These are phyloP conservation scores for Talaromyces sp. DNA, from an alignment of 2,329 filamentous ascomycete species.

Conservation along the genomic window DNA sequence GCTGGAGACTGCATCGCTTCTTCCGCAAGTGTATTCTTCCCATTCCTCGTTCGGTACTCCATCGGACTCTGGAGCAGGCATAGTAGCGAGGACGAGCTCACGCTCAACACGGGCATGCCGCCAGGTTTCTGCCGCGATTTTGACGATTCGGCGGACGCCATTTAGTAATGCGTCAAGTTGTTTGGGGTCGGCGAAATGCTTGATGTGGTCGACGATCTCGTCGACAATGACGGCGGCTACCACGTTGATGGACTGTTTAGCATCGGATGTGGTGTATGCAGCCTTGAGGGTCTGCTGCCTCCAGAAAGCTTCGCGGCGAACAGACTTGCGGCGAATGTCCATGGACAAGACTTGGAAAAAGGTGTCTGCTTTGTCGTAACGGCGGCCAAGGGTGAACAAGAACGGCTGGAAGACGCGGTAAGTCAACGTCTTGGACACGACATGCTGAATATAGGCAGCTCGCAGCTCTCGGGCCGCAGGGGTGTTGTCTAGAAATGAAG, in stretches of 20 bases:
- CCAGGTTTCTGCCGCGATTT: slow-evolving; percentile 55
- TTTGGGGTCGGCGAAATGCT: slow-evolving; percentile 47
- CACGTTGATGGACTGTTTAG: slow-evolving; percentile 51
- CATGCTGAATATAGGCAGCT: slow-evolving; percentile 49
- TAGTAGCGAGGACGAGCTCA: slow-evolving; percentile 48
- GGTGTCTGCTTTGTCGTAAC: slow-evolving; percentile 51
- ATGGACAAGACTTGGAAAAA: slow-evolving; percentile 51
- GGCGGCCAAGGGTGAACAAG: slow-evolving; percentile 49
- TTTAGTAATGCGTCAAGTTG: slow-evolving; percentile 46
- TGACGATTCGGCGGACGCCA: slow-evolving; percentile 50
- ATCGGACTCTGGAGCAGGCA: slow-evolving; percentile 38
- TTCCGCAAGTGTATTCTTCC: slow-evolving; percentile 28
- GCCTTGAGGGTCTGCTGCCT: slow-evolving; percentile 53
- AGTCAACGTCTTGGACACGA: slow-evolving; percentile 52
- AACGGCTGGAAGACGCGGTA: slow-evolving; percentile 54
- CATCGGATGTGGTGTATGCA: slow-evolving; percentile 51
- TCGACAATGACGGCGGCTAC: slow-evolving; percentile 51
- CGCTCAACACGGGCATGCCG: slow-evolving; percentile 52
- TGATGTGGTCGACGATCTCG: slow-evolving; percentile 51
- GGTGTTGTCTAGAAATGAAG: slow-evolving; percentile 50
- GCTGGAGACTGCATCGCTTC: slow-evolving; percentile 8
- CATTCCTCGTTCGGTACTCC: slow-evolving; percentile 30
- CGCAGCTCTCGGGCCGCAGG: slow-evolving; percentile 47
- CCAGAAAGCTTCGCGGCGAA: slow-evolving; percentile 53
- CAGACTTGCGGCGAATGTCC: slow-evolving; percentile 52